These are phyloP conservation scores for Dictyostelium purpureum DNA, from an alignment of 78 protist species.

Conservation along the genomic window DNA sequence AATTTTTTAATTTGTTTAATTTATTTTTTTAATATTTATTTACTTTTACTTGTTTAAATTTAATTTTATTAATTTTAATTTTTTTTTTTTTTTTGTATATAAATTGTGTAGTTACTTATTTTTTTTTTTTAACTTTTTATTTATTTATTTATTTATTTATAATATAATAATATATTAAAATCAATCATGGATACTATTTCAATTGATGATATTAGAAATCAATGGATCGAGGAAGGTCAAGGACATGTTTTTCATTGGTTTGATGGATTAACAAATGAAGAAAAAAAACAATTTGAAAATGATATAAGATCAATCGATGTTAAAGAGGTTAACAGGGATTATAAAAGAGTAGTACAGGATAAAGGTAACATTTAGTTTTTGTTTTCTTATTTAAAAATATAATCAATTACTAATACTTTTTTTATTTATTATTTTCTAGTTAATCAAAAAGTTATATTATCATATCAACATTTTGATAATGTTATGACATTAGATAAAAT, in stretches of 20 bases:
- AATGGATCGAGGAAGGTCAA: constrained; percentile 84
- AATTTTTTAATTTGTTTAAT: too few species aligned
- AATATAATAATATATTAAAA: too few species aligned
- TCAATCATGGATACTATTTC: not conserved
- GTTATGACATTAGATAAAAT: constrained; percentile 28
- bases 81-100: too few species aligned
- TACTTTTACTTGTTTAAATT: too few species aligned
- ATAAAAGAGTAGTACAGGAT: constrained; percentile 27
- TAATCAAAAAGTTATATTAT: constrained; percentile 26
- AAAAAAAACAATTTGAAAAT: constrained; percentile 14
- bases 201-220: constrained; percentile 3
- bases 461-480: constrained; percentile 65
- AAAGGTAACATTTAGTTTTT: not conserved
- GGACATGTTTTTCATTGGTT: constrained; percentile 83
- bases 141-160: too few species aligned
- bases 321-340: constrained; percentile 40
- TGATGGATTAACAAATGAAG: constrained; percentile 29
- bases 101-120: too few species aligned
- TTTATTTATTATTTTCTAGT: not conserved
- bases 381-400: not conserved
- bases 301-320: constrained; percentile 48
- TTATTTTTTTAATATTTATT: too few species aligned
- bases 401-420: not conserved
- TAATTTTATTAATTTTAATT: too few species aligned
- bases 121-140: too few species aligned